phyloP scores from a whole-genome alignment of 139 green algal species.

The Micractinium sp. region DNA sequence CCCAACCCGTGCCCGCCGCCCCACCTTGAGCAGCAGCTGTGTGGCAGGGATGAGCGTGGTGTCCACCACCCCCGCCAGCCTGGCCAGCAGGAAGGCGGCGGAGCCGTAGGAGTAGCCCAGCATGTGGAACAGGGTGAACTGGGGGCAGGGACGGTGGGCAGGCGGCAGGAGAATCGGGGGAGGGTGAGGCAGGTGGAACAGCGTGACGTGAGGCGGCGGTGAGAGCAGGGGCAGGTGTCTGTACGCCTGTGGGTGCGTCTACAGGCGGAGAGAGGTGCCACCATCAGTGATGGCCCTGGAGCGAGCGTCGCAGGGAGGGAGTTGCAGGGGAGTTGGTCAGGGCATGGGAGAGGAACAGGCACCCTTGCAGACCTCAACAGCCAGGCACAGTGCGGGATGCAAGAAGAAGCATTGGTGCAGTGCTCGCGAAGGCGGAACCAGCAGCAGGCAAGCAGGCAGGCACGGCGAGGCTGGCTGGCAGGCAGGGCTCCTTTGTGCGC shows the following conservation, averaged over 20 bases:
- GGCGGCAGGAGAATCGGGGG: too few relatives aligned
- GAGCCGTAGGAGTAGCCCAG: slow-evolving; percentile 20
- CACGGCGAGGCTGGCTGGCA: too few relatives aligned
- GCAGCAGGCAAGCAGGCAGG: not conserved
- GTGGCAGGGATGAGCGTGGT: not conserved
- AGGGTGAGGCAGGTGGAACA: not conserved
- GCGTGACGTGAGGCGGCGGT: not conserved
- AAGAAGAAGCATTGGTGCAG: too few relatives aligned
- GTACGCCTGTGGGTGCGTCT: too few relatives aligned
- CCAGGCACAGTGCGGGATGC: not conserved
- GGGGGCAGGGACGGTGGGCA: too few relatives aligned
- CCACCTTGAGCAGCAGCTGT: slow-evolving; percentile 19
- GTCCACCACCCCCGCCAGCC: slow-evolving; percentile 12
- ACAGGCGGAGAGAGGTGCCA: too few relatives aligned
- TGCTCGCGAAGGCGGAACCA: too few relatives aligned
- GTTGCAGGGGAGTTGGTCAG: not conserved
- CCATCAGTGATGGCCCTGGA: too few relatives aligned
- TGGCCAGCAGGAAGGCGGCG: slow-evolving; percentile 26
- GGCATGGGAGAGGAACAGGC: too few relatives aligned
- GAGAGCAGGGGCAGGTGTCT: too few relatives aligned
- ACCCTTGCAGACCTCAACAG: too few relatives aligned
- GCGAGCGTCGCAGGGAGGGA: not conserved
- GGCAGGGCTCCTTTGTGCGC: too few relatives aligned
- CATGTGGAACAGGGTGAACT: not conserved
- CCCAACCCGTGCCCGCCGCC: not conserved